Percentiles rank a stretch among this genome's conserved stretches.
Conservation (phyloP, 2,329 filamentous ascomycete genomes). For the Diaporthe velutina region DNA sequence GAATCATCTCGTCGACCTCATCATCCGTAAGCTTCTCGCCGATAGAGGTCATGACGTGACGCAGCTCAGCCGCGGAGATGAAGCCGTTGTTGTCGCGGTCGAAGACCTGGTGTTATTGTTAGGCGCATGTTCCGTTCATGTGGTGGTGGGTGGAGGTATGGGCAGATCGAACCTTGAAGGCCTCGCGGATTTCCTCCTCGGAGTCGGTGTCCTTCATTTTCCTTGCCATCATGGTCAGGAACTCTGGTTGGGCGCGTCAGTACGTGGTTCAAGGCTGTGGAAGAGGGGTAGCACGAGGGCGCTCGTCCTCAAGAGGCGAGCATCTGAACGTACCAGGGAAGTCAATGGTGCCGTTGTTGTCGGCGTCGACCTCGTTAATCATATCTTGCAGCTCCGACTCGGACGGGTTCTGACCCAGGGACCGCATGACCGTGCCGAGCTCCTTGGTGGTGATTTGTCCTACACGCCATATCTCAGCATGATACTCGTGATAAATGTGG, state of each 20-base stretch:
- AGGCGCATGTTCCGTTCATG: conserved; percentile 34
- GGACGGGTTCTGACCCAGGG: conserved; percentile 88
- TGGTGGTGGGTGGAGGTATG: not conserved
- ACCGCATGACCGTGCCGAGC: conserved; percentile 91
- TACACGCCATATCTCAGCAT: conserved; percentile 54
- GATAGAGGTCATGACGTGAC: conserved; percentile 93
- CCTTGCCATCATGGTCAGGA: conserved; percentile 92
- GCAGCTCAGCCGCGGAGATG: conserved; percentile 88
- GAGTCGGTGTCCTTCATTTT: conserved; percentile 97
- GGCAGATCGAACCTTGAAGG: conserved; percentile 76
- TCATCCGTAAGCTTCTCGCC: conserved; percentile 92
- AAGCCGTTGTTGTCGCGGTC: conserved; percentile 94
- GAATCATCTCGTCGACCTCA: conserved; percentile 94
- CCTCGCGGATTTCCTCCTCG: conserved; percentile 90
- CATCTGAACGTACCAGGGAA: conserved; percentile 77
- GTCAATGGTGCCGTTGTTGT: conserved; percentile 94
- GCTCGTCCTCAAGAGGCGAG: not conserved
- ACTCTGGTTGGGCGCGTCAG: conserved; percentile 67
- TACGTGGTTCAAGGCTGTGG: conserved; percentile 19
- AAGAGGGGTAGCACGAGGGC: not conserved
- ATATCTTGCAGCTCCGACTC: conserved; percentile 93
- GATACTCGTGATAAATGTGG: conserved; percentile 13
- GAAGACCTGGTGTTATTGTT: conserved; percentile 68
- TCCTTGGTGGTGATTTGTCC: conserved; percentile 95
- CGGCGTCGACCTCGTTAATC: conserved; percentile 94